Conservation (phyloP, 2,329 filamentous ascomycete genomes). For the Scolecobasidium constrictum region DNA sequence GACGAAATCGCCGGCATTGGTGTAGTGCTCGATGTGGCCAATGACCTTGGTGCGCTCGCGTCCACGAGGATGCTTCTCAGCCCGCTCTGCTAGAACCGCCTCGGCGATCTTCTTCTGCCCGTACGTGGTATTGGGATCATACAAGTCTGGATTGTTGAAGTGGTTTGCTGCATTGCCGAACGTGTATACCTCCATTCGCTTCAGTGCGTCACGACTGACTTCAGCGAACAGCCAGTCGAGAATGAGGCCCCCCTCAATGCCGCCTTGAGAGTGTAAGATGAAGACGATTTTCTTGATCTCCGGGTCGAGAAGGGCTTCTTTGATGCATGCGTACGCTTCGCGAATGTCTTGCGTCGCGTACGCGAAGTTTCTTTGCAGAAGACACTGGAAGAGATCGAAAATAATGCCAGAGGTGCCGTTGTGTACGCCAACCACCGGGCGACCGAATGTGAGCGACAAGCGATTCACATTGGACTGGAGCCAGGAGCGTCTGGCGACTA, state of each 20-base stretch:
- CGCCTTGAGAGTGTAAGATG: slow-evolving; percentile 68
- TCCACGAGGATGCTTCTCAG: too few species aligned
- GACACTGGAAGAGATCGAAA: slow-evolving; percentile 67
- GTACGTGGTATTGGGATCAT: slow-evolving; percentile 3
- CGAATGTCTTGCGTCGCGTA: slow-evolving; percentile 58
- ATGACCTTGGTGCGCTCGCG: slow-evolving; percentile 41
- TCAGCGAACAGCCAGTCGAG: slow-evolving; percentile 70
- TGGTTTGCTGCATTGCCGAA: slow-evolving; percentile 73
- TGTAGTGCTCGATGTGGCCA: slow-evolving; percentile 69
- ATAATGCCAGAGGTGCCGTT: slow-evolving; percentile 62
- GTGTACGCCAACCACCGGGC: slow-evolving; percentile 62
- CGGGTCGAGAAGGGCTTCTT: slow-evolving; percentile 51
- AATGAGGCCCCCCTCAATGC: slow-evolving; percentile 60
- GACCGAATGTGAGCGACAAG: slow-evolving; percentile 59
- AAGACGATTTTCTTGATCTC: slow-evolving; percentile 59
- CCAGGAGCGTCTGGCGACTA: slow-evolving; percentile 16
- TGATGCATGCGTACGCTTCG: slow-evolving; percentile 49
- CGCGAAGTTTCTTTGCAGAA: slow-evolving; percentile 61
- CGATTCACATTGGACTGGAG: slow-evolving; percentile 56
- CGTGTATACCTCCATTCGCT: slow-evolving; percentile 51
- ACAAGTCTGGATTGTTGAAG: slow-evolving; percentile 61
- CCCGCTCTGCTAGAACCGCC: too few species aligned
- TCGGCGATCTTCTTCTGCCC: too few species aligned
- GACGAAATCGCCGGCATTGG: slow-evolving; percentile 63
- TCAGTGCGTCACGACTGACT: slow-evolving; percentile 51